Percentiles rank a stretch among this genome's conserved stretches.
phyloP scores from a whole-genome alignment of 2,329 filamentous ascomycete species.

The Fusarium penzigii region DNA sequence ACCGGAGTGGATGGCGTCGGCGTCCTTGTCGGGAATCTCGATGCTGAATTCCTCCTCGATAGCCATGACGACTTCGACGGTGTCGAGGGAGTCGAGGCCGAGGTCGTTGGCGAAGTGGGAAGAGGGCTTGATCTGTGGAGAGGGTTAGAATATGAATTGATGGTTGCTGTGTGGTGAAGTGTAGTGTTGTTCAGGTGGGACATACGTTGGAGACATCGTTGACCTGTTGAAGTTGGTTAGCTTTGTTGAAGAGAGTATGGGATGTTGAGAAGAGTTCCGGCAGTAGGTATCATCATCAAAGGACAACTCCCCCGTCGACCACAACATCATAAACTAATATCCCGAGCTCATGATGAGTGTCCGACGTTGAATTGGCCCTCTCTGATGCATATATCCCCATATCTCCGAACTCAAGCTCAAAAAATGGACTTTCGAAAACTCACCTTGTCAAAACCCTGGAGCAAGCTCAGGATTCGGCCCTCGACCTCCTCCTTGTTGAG shows the following conservation, averaged over 20 bases:
- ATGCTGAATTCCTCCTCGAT: conserved; percentile 95
- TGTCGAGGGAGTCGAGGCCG: conserved; percentile 94
- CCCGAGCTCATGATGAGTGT: background rate
- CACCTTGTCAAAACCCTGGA: conserved; percentile 95
- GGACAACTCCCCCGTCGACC: background rate
- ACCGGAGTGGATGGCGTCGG: conserved; percentile 92
- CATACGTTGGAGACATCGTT: conserved; percentile 65
- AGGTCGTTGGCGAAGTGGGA: conserved; percentile 98
- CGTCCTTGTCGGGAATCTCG: conserved; percentile 97
- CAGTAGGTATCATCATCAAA: background rate
- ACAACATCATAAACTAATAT: background rate
- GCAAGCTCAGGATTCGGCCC: conserved; percentile 85
- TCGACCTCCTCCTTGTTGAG: conserved; percentile 84
- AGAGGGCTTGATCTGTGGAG: conserved; percentile 69
- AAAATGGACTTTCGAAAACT: conserved; percentile 4
- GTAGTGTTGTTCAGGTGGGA: conserved; percentile 11
- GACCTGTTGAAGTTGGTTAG: conserved; percentile 54
- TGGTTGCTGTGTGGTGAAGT: background rate
- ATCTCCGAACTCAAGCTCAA: conserved; percentile 2
- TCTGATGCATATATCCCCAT: background rate
- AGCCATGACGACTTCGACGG: conserved; percentile 99
- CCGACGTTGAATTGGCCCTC: background rate
- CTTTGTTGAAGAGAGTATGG: conserved; percentile 11
- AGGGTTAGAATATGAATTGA: conserved; percentile 15
- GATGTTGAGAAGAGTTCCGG: background rate